Percentiles rank a stretch among this genome's conserved stretches.
Evolutionary conservation across 2,329 filamentous ascomycete genomes (phyloP).

Genomic region (Fusarium armeniacum): DNA sequence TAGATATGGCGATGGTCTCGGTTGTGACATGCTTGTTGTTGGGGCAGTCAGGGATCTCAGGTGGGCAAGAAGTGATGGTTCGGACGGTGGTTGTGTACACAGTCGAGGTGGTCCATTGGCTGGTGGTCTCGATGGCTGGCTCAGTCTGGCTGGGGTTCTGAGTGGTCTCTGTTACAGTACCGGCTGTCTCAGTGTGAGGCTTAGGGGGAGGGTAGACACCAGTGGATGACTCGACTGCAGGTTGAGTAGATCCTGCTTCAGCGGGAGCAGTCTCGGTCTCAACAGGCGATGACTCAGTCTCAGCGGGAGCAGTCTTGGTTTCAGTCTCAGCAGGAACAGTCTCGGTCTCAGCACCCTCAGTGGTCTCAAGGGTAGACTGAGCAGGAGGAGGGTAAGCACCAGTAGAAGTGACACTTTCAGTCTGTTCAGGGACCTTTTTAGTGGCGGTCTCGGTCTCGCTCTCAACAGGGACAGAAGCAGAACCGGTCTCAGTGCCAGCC

Average conservation of each 20-base stretch:
- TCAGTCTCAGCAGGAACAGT: background rate
- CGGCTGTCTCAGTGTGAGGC: conserved; percentile 11
- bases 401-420: background rate
- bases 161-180: background rate
- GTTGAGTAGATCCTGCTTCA: conserved; percentile 1
- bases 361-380: conserved; percentile 1
- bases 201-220: conserved; percentile 24
- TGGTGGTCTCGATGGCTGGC: conserved; percentile 13
- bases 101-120: conserved; percentile 34
- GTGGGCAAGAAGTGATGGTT: conserved; percentile 41
- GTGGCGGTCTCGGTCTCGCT: conserved; percentile 17
- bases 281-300: background rate
- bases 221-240: conserved; percentile 4
- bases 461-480: conserved; percentile 5
- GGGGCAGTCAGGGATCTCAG: conserved; percentile 43
- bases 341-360: background rate
- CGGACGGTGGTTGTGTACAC: conserved; percentile 45
- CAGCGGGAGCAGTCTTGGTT: background rate
- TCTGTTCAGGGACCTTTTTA: conserved; percentile 5
- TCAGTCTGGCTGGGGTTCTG: conserved; percentile 9
- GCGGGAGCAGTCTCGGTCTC: background rate
- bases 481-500: conserved; percentile 2
- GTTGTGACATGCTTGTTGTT: conserved; percentile 34
- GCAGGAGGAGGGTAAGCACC: conserved; percentile 14
- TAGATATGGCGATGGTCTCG: conserved; percentile 45